Base-by-base conservation (phyloP, 768 basidiomycete species). In the Xanthoconium purpureum region DNA sequence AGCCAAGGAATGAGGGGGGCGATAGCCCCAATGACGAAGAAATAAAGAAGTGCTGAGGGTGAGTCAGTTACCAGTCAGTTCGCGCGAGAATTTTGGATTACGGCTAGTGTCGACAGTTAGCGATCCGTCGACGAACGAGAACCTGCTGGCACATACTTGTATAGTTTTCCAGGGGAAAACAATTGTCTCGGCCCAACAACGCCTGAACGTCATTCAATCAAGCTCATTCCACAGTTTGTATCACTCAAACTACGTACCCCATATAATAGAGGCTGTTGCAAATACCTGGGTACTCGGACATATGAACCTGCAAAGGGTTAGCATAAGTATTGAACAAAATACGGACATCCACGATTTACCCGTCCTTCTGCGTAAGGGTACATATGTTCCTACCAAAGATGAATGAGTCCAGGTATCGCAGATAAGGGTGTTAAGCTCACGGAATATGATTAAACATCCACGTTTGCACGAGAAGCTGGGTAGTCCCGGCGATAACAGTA, bases 11-110 rank as follows among this genome's bases (percentile, higher is more conserved):
- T 64, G 45, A 88, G 63, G 0, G 89, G 90, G 33, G 83, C 80
- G 14, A 83, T 61, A 9, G 87, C 83, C 30, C 91, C 91, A 42
- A 87, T 75, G 48, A 89, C 71, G 75, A 93, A 92, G 73, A 90
- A 91, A 56, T 83, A 84, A 17, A 81, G 67, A 20, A 91, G 71
- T 5, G 78, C 84, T 81, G 24, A 2, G 36, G 45, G 56, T n/a
- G 12, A 47, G 29, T 78, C 69, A 71, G 75, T 33, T 3, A 17
- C 7, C 24, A 29, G 36, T 51, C 37, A 50, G 53, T 39, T 8
- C 46, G 7, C 8, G 36, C 47, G 52, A 17, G 66, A 59, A 45
- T 50, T 6, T 61, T 32, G 12, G 63, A 55, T 53, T 61, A 65
- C 68, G 40, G 47, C 63, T 58, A 29, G 12, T 15, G 6, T 28